Evolutionary conservation across 164 flowering plant species (phyloP).

Genomic region (Saururus chinensis): DNA sequence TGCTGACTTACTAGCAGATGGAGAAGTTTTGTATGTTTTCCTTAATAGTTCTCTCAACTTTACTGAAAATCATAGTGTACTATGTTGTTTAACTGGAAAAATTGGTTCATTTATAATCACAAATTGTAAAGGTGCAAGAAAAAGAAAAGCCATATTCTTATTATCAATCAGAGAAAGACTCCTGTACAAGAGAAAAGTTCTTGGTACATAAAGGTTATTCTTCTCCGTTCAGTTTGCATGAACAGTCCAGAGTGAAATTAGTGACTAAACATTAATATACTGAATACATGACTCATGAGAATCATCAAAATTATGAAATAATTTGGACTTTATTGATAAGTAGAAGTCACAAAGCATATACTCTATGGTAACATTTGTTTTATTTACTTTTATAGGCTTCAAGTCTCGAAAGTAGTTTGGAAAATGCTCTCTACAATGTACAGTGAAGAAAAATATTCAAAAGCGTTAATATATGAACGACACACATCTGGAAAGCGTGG

Average conservation of each 20-base stretch:
- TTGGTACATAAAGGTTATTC: too few species aligned
- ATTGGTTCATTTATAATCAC: background rate
- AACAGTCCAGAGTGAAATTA: too few species aligned
- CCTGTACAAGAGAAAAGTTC: too few species aligned
- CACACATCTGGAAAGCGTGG: constrained; percentile 30
- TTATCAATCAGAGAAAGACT: too few species aligned
- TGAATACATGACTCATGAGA: too few species aligned
- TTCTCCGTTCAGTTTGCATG: too few species aligned
- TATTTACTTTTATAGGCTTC: constrained; percentile 26
- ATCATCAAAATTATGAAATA: background rate
- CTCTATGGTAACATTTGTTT: background rate
- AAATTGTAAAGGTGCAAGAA: background rate
- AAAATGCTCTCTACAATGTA: constrained; percentile 25
- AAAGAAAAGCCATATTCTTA: background rate
- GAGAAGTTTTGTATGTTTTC: constrained; percentile 47
- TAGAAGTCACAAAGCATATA: background rate
- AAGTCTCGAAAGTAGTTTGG: constrained; percentile 47
- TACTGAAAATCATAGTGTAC: background rate
- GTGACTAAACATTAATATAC: too few species aligned
- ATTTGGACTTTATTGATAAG: background rate
- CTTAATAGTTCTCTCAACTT: too few species aligned
- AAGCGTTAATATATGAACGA: constrained; percentile 21
- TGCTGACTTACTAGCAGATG: constrained; percentile 58
- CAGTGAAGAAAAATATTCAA: constrained; percentile 25
- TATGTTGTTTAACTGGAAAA: background rate